Percentiles rank a stretch among this genome's conserved stretches.
Conservation (phyloP, 179 eudicot species). For the Silene noctiflora region DNA sequence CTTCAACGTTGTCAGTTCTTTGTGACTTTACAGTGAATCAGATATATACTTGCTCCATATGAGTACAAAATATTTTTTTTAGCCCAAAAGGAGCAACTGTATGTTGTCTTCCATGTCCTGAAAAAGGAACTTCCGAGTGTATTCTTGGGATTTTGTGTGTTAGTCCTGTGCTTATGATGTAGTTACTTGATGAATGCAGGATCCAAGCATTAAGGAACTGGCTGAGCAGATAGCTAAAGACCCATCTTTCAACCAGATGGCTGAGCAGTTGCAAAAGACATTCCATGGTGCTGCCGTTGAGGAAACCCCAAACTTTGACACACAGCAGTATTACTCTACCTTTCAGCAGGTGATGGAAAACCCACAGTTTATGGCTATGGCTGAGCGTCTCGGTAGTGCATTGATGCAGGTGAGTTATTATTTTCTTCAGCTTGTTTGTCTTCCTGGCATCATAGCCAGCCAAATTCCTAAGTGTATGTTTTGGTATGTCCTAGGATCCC, state of each 20-base stretch:
- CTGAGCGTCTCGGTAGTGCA: slow-evolving; percentile 95
- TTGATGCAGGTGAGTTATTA: slow-evolving; percentile 71
- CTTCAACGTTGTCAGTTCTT: not conserved
- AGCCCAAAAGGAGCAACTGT: too few relatives aligned
- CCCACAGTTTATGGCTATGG: slow-evolving; percentile 98
- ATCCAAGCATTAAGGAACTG: slow-evolving; percentile 95
- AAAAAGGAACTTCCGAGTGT: too few relatives aligned
- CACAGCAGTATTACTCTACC: slow-evolving; percentile 80
- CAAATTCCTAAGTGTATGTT: not conserved
- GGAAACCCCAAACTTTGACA: slow-evolving; percentile 79
- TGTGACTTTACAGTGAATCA: not conserved
- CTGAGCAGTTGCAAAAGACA: slow-evolving; percentile 91
- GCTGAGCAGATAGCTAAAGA: slow-evolving; percentile 98
- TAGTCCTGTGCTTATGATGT: slow-evolving; percentile 1
- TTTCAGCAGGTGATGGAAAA: slow-evolving; percentile 99
- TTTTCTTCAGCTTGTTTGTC: not conserved
- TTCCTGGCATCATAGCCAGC: not conserved
- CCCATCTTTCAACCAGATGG: slow-evolving; percentile 96
- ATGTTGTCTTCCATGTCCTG: too few relatives aligned
- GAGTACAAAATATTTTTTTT: not conserved
- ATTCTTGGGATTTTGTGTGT: not conserved
- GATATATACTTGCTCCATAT: not conserved
- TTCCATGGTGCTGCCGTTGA: slow-evolving; percentile 66
- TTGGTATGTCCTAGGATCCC: slow-evolving; percentile 62
- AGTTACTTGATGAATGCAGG: slow-evolving; percentile 47